Evolutionary conservation across 495 filamentous ascomycete genomes (phyloP), one percentile per base, ranked within the genome.

Genomic region (Neurospora tetraspora): DNA sequence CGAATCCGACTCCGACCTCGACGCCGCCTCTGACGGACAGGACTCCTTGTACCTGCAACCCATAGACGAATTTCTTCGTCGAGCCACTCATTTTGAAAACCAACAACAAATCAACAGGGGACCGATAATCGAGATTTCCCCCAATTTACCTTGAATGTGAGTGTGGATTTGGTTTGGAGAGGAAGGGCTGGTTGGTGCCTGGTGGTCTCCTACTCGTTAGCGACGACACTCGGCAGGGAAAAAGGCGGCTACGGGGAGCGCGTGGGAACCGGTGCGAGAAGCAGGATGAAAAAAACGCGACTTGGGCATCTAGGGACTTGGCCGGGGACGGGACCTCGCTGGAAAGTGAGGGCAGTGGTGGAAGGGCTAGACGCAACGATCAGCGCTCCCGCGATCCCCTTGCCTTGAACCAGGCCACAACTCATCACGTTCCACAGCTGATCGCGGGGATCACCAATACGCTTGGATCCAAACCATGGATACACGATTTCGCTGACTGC

Each of bases 41-140:
- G 73, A 74, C 72, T 39, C 38, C 72, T 71, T 45, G 23, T 45
- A 43, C 69, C 43, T 43, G 43, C 47, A 34, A 23, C 36, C 71
- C 23, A 53, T 16, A 70, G 77, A 79, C 78, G 78, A 78, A 16
- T 36, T 73, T 80, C 77, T 76, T 82, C 83, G 83, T 85, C 83
- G 74, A 82, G 78, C 80, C 83, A 78, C 83, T 85, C 83, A 73
- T 82, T 84, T 84, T 80, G 79, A 75, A 69, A 75, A 74, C 40
- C 43, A 72, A 43, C 72, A 74, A 70, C 72, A 31, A 34, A 61
- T 65, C 53, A 34, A 65, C 53, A 34, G 53, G 27, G 53, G 14
- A 65, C 53, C 27, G 53, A 65, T 34, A 65, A 65, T 31, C 69
- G 23, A 38, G 20, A 59, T 31, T 70, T 75, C 31, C 71, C 70